A percentile compares a stretch with the other conserved stretches of the same genome.
Conservation (phyloP, 768 basidiomycete species). For the Gloeostereum incarnatum region DNA sequence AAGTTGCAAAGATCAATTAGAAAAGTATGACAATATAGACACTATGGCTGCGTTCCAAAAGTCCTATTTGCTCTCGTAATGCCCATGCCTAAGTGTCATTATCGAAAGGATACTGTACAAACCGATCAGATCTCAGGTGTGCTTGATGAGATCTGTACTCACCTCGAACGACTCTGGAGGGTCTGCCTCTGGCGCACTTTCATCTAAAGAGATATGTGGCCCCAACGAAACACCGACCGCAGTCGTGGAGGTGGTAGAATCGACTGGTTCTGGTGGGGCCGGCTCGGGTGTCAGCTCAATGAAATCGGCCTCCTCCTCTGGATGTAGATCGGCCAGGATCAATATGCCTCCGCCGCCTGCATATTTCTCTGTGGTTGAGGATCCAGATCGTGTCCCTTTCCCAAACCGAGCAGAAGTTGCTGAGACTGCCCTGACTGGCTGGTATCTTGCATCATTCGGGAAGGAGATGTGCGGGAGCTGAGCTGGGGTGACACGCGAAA, state of each 20-base stretch:
- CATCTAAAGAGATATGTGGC: constrained; percentile 61
- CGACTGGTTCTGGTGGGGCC: constrained; percentile 17
- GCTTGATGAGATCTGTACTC: constrained; percentile 17
- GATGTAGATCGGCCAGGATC: constrained; percentile 65
- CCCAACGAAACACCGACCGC: constrained; percentile 24
- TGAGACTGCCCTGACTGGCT: constrained; percentile 80
- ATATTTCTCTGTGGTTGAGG: constrained; percentile 44
- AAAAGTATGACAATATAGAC: background rate
- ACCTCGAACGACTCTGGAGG: constrained; percentile 84
- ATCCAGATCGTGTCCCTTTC: constrained; percentile 21
- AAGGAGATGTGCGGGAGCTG: constrained; percentile 84
- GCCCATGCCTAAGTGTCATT: constrained; percentile 49
- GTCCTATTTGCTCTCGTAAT: background rate
- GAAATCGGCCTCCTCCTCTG: constrained; percentile 65
- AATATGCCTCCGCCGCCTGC: constrained; percentile 85
- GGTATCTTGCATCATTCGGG: constrained; percentile 70
- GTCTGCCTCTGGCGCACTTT: constrained; percentile 61
- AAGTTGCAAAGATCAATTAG: constrained; percentile 2
- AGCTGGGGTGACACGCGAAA: constrained; percentile 86
- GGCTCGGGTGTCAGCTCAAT: constrained; percentile 36
- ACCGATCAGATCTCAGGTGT: constrained; percentile 13
- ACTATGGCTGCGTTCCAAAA: background rate
- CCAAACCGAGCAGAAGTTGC: constrained; percentile 25
- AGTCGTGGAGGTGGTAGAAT: constrained; percentile 22
- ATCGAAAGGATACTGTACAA: constrained; percentile 66